These are phyloP conservation scores for Phytophthora fragariae DNA, from an alignment of 352 stramenopile genomes.

Conservation along the genomic window DNA sequence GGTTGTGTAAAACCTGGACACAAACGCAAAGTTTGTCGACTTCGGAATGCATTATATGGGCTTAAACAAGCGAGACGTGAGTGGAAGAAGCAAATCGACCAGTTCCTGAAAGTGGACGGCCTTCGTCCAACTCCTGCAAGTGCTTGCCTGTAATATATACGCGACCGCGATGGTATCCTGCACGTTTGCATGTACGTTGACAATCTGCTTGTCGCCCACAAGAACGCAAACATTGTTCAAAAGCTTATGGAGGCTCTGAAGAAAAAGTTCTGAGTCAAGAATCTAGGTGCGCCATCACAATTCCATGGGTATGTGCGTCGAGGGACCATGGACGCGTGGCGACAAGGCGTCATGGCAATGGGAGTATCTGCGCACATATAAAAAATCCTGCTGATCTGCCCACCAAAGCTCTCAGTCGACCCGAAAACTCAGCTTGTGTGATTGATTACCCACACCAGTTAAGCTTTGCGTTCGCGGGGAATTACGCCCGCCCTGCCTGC, in stretches of 20 bases:
- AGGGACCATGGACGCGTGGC: no score
- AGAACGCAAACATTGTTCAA: not conserved
- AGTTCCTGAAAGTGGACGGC: not conserved
- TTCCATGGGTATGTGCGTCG: no score
- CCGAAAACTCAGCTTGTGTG: no score
- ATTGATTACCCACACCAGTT: no score
- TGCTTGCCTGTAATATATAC: not conserved
- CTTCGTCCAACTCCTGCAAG: not conserved
- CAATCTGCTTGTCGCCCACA: slow-evolving; percentile 5
- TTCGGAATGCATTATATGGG: slow-evolving; percentile 13
- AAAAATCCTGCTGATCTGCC: no score
- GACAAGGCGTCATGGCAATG: no score
- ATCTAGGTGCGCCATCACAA: no score
- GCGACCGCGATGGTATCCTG: not conserved
- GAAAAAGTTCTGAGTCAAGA: no score
- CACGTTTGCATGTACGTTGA: slow-evolving; percentile 15
- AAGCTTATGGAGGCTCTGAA: not conserved
- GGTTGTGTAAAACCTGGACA: not conserved
- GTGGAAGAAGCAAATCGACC: slow-evolving; percentile 6
- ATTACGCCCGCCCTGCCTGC: no score
- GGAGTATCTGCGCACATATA: no score
- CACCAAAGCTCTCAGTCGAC: no score
- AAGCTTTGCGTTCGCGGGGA: no score
- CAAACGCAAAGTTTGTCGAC: not conserved
- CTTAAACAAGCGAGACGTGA: slow-evolving; percentile 4